Evolutionary conservation across 2,329 filamentous ascomycete genomes (phyloP).

Genomic region (Cladosporium oxysporum): DNA sequence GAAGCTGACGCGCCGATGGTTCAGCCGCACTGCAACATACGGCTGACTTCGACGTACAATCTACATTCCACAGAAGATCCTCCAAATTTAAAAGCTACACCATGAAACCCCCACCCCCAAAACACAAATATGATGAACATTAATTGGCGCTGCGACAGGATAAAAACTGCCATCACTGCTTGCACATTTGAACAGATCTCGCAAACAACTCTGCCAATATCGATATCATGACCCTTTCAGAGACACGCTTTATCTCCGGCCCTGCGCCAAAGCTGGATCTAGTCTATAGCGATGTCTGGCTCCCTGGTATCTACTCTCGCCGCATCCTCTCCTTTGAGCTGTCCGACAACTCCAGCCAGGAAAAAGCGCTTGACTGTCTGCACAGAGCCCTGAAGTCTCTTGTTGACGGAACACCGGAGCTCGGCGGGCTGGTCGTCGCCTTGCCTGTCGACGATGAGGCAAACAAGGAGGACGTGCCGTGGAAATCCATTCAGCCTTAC

Average conservation of each 20-base stretch:
- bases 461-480: too few relatives aligned
- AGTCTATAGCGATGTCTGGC: too few relatives aligned
- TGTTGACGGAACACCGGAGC: too few relatives aligned
- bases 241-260: not conserved
- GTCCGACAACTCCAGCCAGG: too few relatives aligned
- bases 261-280: not conserved
- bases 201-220: not conserved
- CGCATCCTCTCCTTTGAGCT: too few relatives aligned
- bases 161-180: not conserved
- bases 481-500: too few relatives aligned
- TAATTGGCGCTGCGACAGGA: not conserved
- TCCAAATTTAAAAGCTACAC: not conserved
- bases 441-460: too few relatives aligned
- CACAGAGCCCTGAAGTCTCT: too few relatives aligned
- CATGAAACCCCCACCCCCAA: not conserved
- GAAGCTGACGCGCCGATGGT: not conserved
- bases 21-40: constrained; percentile 4
- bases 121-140: too few relatives aligned
- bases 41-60: not conserved
- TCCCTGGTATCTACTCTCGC: too few relatives aligned
- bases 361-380: too few relatives aligned
- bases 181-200: not conserved
- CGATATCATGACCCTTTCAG: not conserved
- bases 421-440: too few relatives aligned
- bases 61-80: not conserved